Base-by-base conservation (phyloP, 1,284 basidiomycete species). In the Spongiforma sp. region DNA sequence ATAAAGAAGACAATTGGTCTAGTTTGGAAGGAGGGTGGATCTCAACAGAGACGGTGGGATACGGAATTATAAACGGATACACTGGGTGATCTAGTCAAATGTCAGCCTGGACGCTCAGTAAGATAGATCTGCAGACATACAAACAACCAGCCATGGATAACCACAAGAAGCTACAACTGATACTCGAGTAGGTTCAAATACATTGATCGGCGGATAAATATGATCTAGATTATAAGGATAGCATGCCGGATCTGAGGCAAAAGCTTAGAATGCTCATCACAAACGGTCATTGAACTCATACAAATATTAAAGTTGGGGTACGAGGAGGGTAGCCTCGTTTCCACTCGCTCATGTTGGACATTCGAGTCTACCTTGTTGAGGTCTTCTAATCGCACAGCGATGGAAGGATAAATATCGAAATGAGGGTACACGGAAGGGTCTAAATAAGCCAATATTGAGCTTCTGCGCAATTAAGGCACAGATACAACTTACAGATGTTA, bases 381-480 rank as follows among this genome's bases (percentile, higher is more conserved):
- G 5, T 21, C 26, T 59, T 71, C 71, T 39, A 57, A 34, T 57
- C 21, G 60, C 50, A 53, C 32, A 52, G 59, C 30, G 33, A 65
- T 34, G 30, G 57, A 61, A 61, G 73, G 72, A 67, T 78, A 77
- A 52, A 76, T 61, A 63, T 79, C 63, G 55, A 77, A 71, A 62
- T 73, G 32, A 57, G 78, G 75, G 53, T 75, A 75, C 58, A 73
- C 53, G 39, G 65, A 53, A 30, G 75, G 71, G 59, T 78, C 77
- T 78, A 57, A 30, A 43, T 2, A 37, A 15, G 21, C 15, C 14
- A 17, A 26, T 28, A 19, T 19, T 68, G 30, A 68, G 57, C 26
- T 17, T 15, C 34, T 34, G 15, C 9, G 12, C 5, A 53, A 9
- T 24, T 9, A 24, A 32, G 32, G 53, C 21, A 54, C 14, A n/a